Conservation (phyloP, 345 rosid species). For the Dovyalis caffra region DNA sequence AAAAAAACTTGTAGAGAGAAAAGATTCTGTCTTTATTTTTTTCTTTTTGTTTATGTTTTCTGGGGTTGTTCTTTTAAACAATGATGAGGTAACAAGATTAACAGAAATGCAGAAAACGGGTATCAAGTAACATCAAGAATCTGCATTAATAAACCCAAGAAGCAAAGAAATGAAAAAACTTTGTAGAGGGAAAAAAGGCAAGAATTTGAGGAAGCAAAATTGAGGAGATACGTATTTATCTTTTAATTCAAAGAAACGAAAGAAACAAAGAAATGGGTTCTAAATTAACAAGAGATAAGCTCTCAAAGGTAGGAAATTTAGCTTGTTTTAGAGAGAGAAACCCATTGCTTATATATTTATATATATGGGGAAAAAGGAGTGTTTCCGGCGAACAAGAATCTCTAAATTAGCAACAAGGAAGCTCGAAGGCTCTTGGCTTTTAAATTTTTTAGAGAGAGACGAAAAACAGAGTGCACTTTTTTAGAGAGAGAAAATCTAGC, state of each 20-base stretch:
- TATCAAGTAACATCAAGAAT: slow-evolving; percentile 21
- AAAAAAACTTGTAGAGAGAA: neutral
- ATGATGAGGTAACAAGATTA: neutral
- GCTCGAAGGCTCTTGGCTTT: slow-evolving; percentile 8
- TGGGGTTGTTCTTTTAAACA: neutral
- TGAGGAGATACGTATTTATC: neutral
- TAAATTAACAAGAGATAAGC: neutral
- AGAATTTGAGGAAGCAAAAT: neutral
- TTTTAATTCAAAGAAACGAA: neutral
- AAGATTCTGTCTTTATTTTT: neutral
- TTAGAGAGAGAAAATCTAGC: neutral
- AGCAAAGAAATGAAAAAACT: neutral
- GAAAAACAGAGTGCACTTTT: neutral
- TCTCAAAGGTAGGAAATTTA: neutral
- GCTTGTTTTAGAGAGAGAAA: neutral
- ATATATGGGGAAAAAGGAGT: neutral
- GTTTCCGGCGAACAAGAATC: slow-evolving; percentile 3
- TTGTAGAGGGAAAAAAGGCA: neutral
- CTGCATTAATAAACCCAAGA: slow-evolving; percentile 2
- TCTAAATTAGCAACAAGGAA: neutral
- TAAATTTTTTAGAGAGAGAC: slow-evolving; percentile 8
- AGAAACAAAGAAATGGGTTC: neutral
- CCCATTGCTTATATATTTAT: neutral
- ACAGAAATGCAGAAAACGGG: neutral
- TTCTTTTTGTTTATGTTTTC: neutral